These are phyloP conservation scores for Pleurotus sapidus DNA, from an alignment of 768 basidiomycete species.

Conservation along the genomic window DNA sequence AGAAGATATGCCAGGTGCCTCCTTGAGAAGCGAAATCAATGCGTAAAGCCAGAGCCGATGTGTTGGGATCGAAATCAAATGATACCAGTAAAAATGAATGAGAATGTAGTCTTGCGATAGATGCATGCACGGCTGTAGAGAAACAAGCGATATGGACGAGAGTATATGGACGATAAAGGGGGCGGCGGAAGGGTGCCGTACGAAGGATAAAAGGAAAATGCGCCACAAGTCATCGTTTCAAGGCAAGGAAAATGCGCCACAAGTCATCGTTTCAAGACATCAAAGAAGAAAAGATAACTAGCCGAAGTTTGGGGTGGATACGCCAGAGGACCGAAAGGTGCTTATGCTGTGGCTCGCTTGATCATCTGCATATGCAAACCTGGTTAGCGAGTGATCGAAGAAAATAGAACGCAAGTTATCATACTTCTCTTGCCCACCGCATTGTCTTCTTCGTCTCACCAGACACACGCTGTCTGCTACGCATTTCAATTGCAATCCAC, in stretches of 20 bases:
- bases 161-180: not conserved
- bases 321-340: not conserved
- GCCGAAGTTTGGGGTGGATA: not conserved
- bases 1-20: constrained; percentile 47
- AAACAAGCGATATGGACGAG: constrained; percentile 18
- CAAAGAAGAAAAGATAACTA: constrained; percentile 10
- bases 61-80: constrained; percentile 17
- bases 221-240: not conserved
- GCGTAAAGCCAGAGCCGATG: constrained; percentile 2
- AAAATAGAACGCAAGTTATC: not conserved
- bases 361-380: constrained; percentile 52
- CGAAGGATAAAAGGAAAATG: not conserved
- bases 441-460: constrained; percentile 83
- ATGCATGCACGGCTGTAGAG: constrained; percentile 47
- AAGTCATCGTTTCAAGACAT: not conserved
- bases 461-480: constrained; percentile 70
- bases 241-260: not conserved
- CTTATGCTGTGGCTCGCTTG: constrained; percentile 75
- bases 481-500: constrained; percentile 76
- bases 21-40: constrained; percentile 55
- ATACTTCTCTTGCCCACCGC: constrained; percentile 92
- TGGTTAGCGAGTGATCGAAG: too few relatives aligned
- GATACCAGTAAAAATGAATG: constrained; percentile 2
- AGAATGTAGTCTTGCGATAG: constrained; percentile 27
- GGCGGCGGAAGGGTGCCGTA: not conserved